A percentile compares a stretch with the other conserved stretches of the same genome.
Evolutionary conservation across 2,329 filamentous ascomycete genomes (phyloP).

Genomic region (Alternaria burnsii): DNA sequence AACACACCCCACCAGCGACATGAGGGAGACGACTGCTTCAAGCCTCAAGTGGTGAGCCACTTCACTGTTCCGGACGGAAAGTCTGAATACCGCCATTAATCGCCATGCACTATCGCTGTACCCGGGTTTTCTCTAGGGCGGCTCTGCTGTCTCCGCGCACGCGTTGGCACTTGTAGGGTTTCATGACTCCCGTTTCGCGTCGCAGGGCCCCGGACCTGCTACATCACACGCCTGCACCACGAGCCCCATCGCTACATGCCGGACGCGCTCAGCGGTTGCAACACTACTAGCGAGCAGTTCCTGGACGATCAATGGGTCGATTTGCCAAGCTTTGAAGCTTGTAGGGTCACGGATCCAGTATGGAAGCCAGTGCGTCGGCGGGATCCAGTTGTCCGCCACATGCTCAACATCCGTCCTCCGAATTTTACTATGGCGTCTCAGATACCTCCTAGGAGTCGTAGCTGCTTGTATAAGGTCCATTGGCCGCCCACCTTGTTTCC

Average conservation of each 20-base stretch:
- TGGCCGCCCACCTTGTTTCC: conserved; percentile 49
- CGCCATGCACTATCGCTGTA: conserved; percentile 34
- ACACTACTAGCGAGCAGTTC: conserved; percentile 35
- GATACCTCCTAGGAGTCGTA: conserved; percentile 42
- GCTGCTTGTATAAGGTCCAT: conserved; percentile 50
- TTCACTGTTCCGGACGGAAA: conserved; percentile 37
- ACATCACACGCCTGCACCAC: conserved; percentile 46
- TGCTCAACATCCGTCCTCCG: conserved; percentile 48
- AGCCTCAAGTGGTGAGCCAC: conserved; percentile 30
- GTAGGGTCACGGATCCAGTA: conserved; percentile 40
- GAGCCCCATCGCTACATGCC: conserved; percentile 33
- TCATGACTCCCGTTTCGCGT: conserved; percentile 46
- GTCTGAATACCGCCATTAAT: conserved; percentile 37
- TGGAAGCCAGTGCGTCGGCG: conserved; percentile 43
- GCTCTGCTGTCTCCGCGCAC: conserved; percentile 43
- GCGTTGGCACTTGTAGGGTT: conserved; percentile 46
- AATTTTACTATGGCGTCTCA: conserved; percentile 50
- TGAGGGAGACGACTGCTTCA: conserved; percentile 30
- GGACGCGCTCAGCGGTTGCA: conserved; percentile 39
- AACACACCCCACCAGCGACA: conserved; percentile 21
- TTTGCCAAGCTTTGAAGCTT: conserved; percentile 45
- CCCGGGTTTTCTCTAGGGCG: conserved; percentile 31
- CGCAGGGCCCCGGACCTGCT: conserved; percentile 50
- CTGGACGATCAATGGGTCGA: conserved; percentile 41
- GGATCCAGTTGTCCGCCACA: conserved; percentile 44